Evolutionary conservation across 164 flowering plant genomes (phyloP).

Genomic region (Santalum album): DNA sequence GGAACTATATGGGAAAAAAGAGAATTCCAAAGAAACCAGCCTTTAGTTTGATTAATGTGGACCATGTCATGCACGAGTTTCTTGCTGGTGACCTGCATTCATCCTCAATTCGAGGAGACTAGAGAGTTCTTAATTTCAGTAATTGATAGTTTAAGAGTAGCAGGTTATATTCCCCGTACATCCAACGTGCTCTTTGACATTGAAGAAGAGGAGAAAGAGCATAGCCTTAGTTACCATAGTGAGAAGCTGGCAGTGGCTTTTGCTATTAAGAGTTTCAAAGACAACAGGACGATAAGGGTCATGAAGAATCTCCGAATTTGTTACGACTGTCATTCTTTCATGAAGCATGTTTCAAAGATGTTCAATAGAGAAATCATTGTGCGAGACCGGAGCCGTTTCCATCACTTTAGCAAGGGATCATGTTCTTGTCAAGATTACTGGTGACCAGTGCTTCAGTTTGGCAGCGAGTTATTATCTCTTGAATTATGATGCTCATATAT

Average conservation of each 20-base stretch:
- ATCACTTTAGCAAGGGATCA: conserved; percentile 32
- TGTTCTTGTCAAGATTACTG: conserved; percentile 51
- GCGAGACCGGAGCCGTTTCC: conserved; percentile 50
- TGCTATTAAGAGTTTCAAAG: conserved; percentile 16
- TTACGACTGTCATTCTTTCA: conserved; percentile 43
- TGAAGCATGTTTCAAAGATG: conserved; percentile 42
- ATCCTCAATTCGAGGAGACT: conserved; percentile 23
- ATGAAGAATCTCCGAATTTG: conserved; percentile 57
- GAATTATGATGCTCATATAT: no score
- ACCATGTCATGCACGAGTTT: conserved; percentile 29
- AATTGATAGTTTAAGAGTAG: conserved; percentile 13
- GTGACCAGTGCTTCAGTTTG: conserved; percentile 16
- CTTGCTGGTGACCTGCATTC: conserved; percentile 36
- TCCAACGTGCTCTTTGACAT: conserved; percentile 27
- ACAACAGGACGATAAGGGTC: conserved; percentile 22
- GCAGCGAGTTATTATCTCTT: neutral
- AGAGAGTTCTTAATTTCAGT: conserved; percentile 22
- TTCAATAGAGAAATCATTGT: conserved; percentile 31
- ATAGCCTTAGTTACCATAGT: conserved; percentile 26
- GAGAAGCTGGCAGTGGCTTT: conserved; percentile 40
- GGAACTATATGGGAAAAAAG: conserved; percentile 29
- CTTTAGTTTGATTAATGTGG: conserved; percentile 28
- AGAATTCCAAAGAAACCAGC: conserved; percentile 38
- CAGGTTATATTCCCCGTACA: conserved; percentile 25
- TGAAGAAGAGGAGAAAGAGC: conserved; percentile 41